These are phyloP conservation scores for Diaporthe velutina DNA, from an alignment of 2,329 filamentous ascomycete species.

Conservation along the genomic window DNA sequence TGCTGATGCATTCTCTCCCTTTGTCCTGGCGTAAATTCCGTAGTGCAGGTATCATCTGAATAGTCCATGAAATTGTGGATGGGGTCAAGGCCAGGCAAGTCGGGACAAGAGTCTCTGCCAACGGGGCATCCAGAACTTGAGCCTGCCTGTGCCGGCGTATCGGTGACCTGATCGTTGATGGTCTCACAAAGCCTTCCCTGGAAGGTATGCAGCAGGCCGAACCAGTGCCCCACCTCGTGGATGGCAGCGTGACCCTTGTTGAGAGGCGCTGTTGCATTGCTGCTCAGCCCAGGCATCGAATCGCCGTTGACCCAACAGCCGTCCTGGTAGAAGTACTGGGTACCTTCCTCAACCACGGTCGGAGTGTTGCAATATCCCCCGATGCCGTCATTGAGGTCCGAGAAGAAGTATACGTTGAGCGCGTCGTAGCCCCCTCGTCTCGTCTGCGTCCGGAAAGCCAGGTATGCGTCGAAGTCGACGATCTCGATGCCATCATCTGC, in stretches of 20 bases:
- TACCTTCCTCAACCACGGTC: background rate
- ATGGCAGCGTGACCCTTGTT: constrained; percentile 58
- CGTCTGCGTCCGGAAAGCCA: constrained; percentile 4
- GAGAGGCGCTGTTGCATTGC: background rate
- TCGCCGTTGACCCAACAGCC: constrained; percentile 17
- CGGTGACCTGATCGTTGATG: constrained; percentile 55
- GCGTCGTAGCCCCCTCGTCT: constrained; percentile 24
- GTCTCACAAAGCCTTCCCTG: constrained; percentile 52
- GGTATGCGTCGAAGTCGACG: constrained; percentile 10
- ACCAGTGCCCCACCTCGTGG: constrained; percentile 61
- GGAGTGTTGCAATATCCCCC: constrained; percentile 3
- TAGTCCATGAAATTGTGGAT: constrained; percentile 33
- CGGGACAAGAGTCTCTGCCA: constrained; percentile 23
- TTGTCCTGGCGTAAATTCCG: constrained; percentile 26
- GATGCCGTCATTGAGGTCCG: constrained; percentile 4
- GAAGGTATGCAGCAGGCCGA: constrained; percentile 59
- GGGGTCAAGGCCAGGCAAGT: constrained; percentile 17
- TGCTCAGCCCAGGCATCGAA: constrained; percentile 23
- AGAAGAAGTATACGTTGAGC: constrained; percentile 31
- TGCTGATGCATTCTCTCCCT: constrained; percentile 21
- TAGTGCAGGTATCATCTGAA: constrained; percentile 26
- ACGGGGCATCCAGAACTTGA: background rate
- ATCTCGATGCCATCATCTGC: constrained; percentile 1
- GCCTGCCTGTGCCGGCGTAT: constrained; percentile 50
- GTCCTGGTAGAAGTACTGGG: constrained; percentile 22